Percentiles rank a stretch among this genome's conserved stretches.
phyloP scores from a whole-genome alignment of 1,284 basidiomycete genomes.

The Ceratobasidium sp. region DNA sequence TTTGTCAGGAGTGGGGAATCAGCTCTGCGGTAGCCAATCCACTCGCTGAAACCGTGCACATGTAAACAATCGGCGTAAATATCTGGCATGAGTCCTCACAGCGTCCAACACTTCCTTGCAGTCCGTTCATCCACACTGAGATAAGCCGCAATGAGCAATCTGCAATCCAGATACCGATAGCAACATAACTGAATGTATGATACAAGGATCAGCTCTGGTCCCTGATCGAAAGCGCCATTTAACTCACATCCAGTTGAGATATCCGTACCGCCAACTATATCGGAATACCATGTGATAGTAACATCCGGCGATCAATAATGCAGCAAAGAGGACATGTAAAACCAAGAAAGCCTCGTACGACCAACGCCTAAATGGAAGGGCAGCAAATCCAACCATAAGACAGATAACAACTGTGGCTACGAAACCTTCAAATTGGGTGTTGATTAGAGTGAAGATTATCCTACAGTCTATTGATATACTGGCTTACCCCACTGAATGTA shows the following conservation, averaged over 20 bases:
- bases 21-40: not conserved
- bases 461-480: not conserved
- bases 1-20: not conserved
- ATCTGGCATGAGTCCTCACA: not conserved
- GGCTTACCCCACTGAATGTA: slow-evolving; percentile 37
- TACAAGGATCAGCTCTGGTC: not conserved
- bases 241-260: slow-evolving; percentile 36
- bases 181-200: slow-evolving; percentile 11
- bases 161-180: slow-evolving; percentile 29
- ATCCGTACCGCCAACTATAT: slow-evolving; percentile 22
- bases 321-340: slow-evolving; percentile 20
- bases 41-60: not conserved
- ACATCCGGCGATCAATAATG: slow-evolving; percentile 4
- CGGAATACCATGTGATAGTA: slow-evolving; percentile 34
- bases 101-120: not conserved
- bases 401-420: slow-evolving; percentile 21
- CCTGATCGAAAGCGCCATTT: not conserved
- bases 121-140: not conserved
- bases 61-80: not conserved
- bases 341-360: slow-evolving; percentile 30
- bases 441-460: no score
- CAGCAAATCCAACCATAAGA: slow-evolving; percentile 29
- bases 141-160: slow-evolving; percentile 3
- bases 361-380: slow-evolving; percentile 20
- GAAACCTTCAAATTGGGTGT: not conserved